Conservation (phyloP, 2,329 filamentous ascomycete species). For the Penicillium sp. region DNA sequence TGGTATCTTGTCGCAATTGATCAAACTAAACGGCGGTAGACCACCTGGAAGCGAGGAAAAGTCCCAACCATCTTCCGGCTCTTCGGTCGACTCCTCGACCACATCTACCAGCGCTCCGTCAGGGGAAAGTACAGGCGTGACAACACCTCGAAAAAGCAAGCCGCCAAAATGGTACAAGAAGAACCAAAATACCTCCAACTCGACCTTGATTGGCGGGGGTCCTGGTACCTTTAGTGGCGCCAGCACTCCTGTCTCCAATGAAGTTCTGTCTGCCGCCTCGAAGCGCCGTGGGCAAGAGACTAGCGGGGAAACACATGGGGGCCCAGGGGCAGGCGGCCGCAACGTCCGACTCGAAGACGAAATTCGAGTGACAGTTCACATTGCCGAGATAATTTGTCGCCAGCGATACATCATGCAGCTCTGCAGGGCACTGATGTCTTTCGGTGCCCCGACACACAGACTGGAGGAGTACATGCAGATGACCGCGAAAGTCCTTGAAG, state of each 20-base stretch:
- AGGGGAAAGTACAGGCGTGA: constrained; percentile 4
- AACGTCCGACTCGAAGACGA: constrained; percentile 44
- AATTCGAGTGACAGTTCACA: constrained; percentile 60
- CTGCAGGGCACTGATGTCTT: constrained; percentile 82
- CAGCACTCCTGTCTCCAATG: constrained; percentile 30
- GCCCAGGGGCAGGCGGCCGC: background rate
- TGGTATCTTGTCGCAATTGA: constrained; percentile 34
- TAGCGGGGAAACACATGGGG: background rate
- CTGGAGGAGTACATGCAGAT: constrained; percentile 87
- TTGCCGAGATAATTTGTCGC: constrained; percentile 70
- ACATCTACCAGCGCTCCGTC: constrained; percentile 12
- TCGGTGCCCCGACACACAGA: constrained; percentile 88
- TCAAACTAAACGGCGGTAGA: constrained; percentile 23
- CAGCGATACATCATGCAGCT: constrained; percentile 83
- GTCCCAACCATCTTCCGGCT: constrained; percentile 13
- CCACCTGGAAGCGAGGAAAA: constrained; percentile 1
- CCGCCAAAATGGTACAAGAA: constrained; percentile 39
- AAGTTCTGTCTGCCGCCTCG: constrained; percentile 29
- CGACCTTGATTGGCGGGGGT: constrained; percentile 22
- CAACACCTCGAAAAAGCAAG: constrained; percentile 21
- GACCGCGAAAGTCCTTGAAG: constrained; percentile 80
- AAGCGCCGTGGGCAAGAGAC: constrained; percentile 24
- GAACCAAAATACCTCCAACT: constrained; percentile 24
- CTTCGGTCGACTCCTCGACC: constrained; percentile 9
- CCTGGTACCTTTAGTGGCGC: constrained; percentile 28